phyloP scores from a whole-genome alignment of 805 yeast genomes.

The Sugiyamaella chiloensis region DNA sequence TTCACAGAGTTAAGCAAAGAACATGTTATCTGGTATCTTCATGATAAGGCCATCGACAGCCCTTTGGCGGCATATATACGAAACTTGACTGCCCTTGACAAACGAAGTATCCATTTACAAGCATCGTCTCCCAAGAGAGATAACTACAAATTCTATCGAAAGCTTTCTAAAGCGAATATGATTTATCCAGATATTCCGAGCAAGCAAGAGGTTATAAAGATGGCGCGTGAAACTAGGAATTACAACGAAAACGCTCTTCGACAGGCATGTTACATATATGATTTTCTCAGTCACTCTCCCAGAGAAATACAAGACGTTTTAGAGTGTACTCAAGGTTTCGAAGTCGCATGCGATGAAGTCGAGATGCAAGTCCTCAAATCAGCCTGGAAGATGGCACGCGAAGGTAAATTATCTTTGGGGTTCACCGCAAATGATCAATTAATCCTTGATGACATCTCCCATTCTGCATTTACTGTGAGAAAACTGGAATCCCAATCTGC shows the following conservation, averaged over 20 bases:
- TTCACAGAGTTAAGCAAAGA: too few species aligned
- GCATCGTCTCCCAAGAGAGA: background rate
- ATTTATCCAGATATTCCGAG: background rate
- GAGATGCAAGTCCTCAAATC: background rate
- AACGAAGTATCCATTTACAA: background rate
- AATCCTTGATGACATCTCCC: too few species aligned
- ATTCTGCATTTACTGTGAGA: background rate
- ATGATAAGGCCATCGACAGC: too few species aligned
- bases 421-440: background rate
- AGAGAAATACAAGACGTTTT: background rate
- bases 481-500: too few species aligned
- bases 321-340: background rate
- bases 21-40: too few species aligned
- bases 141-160: background rate
- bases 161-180: background rate
- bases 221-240: background rate
- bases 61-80: too few species aligned
- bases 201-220: background rate
- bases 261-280: background rate
- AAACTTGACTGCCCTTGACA: too few species aligned
- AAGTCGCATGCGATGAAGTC: background rate
- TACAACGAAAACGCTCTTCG: background rate
- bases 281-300: too few species aligned
- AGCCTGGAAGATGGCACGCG: background rate
- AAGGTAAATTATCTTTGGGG: background rate